Evolutionary conservation across 495 filamentous ascomycete species (phyloP).

Genomic region (Apodospora peruviana): DNA sequence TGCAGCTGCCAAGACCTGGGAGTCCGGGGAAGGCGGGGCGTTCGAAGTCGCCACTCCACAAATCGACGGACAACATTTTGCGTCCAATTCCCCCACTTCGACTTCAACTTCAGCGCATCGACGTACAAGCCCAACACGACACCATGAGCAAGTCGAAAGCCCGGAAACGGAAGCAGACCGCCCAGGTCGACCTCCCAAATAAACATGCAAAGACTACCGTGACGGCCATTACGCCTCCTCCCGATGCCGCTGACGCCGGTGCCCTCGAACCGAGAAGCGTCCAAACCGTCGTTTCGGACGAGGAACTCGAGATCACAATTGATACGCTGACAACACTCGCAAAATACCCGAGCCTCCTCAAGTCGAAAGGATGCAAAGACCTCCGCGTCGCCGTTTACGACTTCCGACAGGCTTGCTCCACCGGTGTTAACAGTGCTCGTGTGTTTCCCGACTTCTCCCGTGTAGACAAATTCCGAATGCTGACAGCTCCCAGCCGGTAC

Average conservation of each 20-base stretch:
- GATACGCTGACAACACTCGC: conserved; percentile 36
- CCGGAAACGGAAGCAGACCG: conserved; percentile 18
- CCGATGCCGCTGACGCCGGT: conserved; percentile 15
- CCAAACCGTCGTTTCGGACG: conserved; percentile 28
- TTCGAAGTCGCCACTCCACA: too few relatives aligned
- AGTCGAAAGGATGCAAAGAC: conserved; percentile 41
- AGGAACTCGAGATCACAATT: conserved; percentile 42
- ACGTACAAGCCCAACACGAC: too few relatives aligned
- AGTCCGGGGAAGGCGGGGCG: too few relatives aligned
- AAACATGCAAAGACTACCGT: conserved; percentile 21
- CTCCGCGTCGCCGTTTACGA: conserved; percentile 41
- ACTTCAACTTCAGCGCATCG: too few relatives aligned
- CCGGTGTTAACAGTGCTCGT: conserved; percentile 32
- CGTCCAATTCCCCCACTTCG: too few relatives aligned
- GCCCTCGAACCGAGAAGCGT: conserved; percentile 26
- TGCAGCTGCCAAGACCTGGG: too few relatives aligned
- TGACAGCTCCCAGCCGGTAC: conserved; percentile 13
- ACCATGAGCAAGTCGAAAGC: conserved; percentile 24
- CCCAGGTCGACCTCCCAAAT: conserved; percentile 15
- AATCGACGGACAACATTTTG: too few relatives aligned
- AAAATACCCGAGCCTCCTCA: conserved; percentile 36
- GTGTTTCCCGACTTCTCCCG: too few relatives aligned
- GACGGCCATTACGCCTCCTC: conserved; percentile 24
- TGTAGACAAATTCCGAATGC: too few relatives aligned
- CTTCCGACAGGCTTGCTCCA: conserved; percentile 40